These are phyloP conservation scores for Globisporangium irregulare DNA, from an alignment of 352 stramenopile genomes.

Conservation along the genomic window DNA sequence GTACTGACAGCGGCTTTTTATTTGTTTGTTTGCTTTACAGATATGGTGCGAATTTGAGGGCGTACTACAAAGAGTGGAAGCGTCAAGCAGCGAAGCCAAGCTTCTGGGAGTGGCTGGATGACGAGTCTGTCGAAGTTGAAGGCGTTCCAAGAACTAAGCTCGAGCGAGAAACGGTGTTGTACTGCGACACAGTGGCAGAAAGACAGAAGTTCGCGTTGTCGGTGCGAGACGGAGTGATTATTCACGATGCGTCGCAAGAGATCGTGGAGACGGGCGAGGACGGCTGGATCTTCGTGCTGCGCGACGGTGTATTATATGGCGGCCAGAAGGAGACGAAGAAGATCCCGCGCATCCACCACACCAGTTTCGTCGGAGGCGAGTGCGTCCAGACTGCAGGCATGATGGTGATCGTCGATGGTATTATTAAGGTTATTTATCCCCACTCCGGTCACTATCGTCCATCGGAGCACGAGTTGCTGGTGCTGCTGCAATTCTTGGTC, in stretches of 20 bases:
- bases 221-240: constrained; percentile 62
- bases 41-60: constrained; percentile 95
- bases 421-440: constrained; percentile 94
- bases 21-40: constrained; percentile 34
- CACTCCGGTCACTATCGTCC: constrained; percentile 97
- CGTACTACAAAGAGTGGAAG: constrained; percentile 98
- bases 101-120: constrained; percentile 89
- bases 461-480: constrained; percentile 93
- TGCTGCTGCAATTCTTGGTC: constrained; percentile 92
- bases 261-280: constrained; percentile 91
- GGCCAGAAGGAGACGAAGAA: constrained; percentile 93
- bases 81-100: constrained; percentile 68
- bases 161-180: constrained; percentile 94
- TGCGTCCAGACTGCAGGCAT: constrained; percentile 96
- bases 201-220: constrained; percentile 88
- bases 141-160: constrained; percentile 90
- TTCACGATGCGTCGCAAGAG: constrained; percentile 55
- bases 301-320: constrained; percentile 93
- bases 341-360: constrained; percentile 95
- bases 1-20: background rate
- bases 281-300: constrained; percentile 97
- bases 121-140: constrained; percentile 83
- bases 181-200: constrained; percentile 90
- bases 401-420: constrained; percentile 91
- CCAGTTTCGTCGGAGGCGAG: constrained; percentile 96